Percentiles rank a stretch among this genome's conserved stretches.
Evolutionary conservation across 2,329 filamentous ascomycete species (phyloP).

Genomic region (Gliomastix tumulicola): DNA sequence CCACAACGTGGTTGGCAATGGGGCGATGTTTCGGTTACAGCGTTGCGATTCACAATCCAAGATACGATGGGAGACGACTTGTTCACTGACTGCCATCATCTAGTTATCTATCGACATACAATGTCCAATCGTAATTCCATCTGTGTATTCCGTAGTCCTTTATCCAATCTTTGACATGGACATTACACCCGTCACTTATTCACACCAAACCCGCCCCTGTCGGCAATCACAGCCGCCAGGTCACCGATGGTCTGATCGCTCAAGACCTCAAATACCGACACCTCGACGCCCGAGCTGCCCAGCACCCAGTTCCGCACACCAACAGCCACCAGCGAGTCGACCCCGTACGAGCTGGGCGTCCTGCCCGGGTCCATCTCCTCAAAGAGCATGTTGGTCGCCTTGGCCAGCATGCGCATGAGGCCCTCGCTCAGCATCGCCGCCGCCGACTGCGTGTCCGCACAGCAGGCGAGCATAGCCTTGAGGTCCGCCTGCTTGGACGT

Average conservation of each 20-base stretch:
- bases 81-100: too few relatives aligned
- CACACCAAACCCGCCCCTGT: conserved; percentile 21
- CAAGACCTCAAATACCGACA: conserved; percentile 43
- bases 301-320: conserved; percentile 44
- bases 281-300: conserved; percentile 31
- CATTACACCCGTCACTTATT: too few relatives aligned
- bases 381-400: conserved; percentile 34
- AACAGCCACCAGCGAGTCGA: conserved; percentile 47
- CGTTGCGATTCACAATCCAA: too few relatives aligned
- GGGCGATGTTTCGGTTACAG: too few relatives aligned
- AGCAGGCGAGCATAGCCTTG: conserved; percentile 22
- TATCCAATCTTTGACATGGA: too few relatives aligned
- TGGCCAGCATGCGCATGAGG: conserved; percentile 31
- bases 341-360: conserved; percentile 36
- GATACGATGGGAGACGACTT: too few relatives aligned
- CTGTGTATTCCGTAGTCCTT: too few relatives aligned
- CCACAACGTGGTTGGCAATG: too few relatives aligned
- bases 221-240: conserved; percentile 25
- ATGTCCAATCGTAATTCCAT: too few relatives aligned
- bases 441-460: conserved; percentile 17
- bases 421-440: conserved; percentile 24
- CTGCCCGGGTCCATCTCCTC: conserved; percentile 35
- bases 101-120: too few relatives aligned
- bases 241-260: conserved; percentile 31
- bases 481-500: conserved; percentile 12